Evolutionary conservation across 768 basidiomycete species (phyloP), one percentile per base, ranked within the genome.

Genomic region (Podaxis sp.): DNA sequence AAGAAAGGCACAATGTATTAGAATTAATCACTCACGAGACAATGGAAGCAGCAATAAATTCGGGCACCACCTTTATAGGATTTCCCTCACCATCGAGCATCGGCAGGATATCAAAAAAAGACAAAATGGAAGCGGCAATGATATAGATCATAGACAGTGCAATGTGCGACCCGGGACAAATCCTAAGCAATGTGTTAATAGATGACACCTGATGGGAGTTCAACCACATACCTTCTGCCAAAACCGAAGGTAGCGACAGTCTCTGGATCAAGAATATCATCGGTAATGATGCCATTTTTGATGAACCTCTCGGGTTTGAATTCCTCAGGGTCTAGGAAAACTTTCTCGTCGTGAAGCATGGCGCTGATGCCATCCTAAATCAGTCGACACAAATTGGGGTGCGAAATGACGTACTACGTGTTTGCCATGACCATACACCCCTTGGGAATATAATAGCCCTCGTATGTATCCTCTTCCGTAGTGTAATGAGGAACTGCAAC

Each of bases 201-300:
- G 9, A 49, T 19, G n/a, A 25, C n/a, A 50, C 41, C 15, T 43
- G 17, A 5, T 2, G n/a, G 17, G 2, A 27, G 19, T 24, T 13
- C 49, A 19, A 50, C 4, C 11, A 54, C 63, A 17, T 8, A 72
- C 72, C 71, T 66, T 58, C 73, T 51, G 11, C 76, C 76, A 64
- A 73, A 76, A 0, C 76, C 75, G 65, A 73, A 77, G 2, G 67
- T 69, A 1, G 66, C 66, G 8, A 66, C 65, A 0, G 65, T 15
- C 4, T 36, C 68, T 2, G 73, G 70, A 46, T 72, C 70, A 27
- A 65, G 66, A 37, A 74, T 66, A 9, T 75, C 68, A 2, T 67
- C 47, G n/a, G 67, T 66, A 7, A 66, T 38, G 0, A 68, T 60
- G 56, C 65, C 65, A 4, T 66, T 51, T 22, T 64, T 67, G 9